Conservation (phyloP, 345 rosid genomes). For the Zanthoxylum bungeanum region DNA sequence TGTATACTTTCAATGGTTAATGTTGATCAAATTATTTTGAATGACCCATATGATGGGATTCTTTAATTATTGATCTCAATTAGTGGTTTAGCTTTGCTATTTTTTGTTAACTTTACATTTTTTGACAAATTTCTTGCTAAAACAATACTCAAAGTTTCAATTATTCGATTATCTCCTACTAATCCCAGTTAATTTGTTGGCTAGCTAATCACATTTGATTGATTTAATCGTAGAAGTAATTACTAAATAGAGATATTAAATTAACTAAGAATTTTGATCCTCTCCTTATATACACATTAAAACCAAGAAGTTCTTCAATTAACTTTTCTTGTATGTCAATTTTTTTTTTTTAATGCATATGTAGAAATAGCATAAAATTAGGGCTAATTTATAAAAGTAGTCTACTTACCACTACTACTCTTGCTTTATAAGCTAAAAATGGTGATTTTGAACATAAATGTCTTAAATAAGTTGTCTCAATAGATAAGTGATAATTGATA, state of each 20-base stretch:
- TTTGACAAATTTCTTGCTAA: constrained; percentile 1
- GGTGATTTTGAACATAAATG: background rate
- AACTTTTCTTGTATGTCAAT: too few species aligned
- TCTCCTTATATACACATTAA: too few species aligned
- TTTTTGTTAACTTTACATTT: background rate
- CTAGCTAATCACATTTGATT: constrained; percentile 15
- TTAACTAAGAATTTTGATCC: too few species aligned
- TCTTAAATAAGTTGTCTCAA: too few species aligned
- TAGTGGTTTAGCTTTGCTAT: constrained; percentile 2
- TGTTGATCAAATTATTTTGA: constrained; percentile 8
- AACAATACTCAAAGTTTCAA: constrained; percentile 14
- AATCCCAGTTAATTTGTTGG: constrained; percentile 7
- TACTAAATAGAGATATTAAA: too few species aligned
- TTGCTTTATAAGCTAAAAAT: too few species aligned
- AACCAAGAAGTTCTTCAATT: too few species aligned
- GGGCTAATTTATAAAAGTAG: too few species aligned
- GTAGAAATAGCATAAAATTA: too few species aligned
- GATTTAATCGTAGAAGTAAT: background rate
- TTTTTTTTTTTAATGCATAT: too few species aligned
- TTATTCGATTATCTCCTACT: constrained; percentile 27
- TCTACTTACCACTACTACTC: too few species aligned
- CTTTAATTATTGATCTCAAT: constrained; percentile 11
- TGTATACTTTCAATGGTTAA: constrained; percentile 1
- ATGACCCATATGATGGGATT: constrained; percentile 5
- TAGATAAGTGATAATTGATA: too few species aligned